Evolutionary conservation across 169 alveolate genomes (phyloP), one percentile per base, ranked within the genome.

Genomic region (Cyclospora cayetanensis): DNA sequence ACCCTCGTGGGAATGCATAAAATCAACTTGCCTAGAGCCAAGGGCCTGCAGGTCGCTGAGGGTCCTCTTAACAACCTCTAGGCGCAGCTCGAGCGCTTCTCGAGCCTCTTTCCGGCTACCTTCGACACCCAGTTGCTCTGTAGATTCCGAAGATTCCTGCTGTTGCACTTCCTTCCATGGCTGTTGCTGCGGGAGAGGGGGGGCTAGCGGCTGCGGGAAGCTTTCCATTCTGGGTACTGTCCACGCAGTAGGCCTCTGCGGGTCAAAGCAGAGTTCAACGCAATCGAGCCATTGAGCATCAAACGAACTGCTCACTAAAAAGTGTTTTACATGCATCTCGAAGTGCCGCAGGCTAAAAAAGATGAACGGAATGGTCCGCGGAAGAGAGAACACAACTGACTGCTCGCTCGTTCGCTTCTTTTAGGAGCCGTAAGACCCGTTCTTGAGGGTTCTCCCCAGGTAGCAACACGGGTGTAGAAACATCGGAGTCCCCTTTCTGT

Each of bases 201-300:
- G 27, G 60, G 60, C 52, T 4, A 37, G 35, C 15, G 83, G 50
- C 34, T 18, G 83, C 83, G 5, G 83, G 60, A 72, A 1, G 37
- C 55, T 35, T 35, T 39, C 39, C 63, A 39, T 12, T 5, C 35
- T 12, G 15, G 83, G 83, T 0, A 72, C 41, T 7, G 55, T 41
- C 83, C 83, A 72, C 37, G 83, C 83, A 31, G 83, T 72, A 27
- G 83, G 83, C 35, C 34, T 35, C 83, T 72, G 55, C 42, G 11
- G 37, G n/a, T n/a, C n/a, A n/a, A n/a, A n/a, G n/a, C n/a, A n/a
- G n/a, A n/a, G n/a, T n/a, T n/a, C n/a, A n/a, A n/a, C n/a, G n/a
- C n/a, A n/a, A n/a, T n/a, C n/a, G n/a, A n/a, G n/a, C n/a, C n/a
- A n/a, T n/a, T n/a, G n/a, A n/a, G n/a, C n/a, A n/a, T n/a, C n/a